Base-by-base conservation (phyloP, 441 rosid species). In the Populus hybrid region DNA sequence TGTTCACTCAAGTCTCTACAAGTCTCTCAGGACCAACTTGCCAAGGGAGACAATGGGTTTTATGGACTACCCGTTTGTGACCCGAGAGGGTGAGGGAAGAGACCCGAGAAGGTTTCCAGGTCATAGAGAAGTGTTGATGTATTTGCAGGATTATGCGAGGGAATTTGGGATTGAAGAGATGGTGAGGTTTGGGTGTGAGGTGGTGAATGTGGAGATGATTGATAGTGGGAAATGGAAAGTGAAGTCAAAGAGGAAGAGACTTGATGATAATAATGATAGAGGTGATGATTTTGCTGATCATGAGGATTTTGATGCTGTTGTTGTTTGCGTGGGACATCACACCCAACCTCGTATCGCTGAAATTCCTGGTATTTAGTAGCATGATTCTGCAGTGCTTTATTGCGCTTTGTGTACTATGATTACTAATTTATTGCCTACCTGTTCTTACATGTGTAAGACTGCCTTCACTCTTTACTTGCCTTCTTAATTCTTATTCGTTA, bases 251-350 rank as follows among this genome's bases (percentile, higher is more conserved):
- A 82, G 26, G 38, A 78, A 82, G 81, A 73, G 61, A 21, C 23
- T 4, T 8, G n/a, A 0, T 8, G n/a, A 0, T 2, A 57, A 64
- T 69, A 57, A 5, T 26, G 40, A 1, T 26, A 19, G 57, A 9
- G 14, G 5, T 73, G 75, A 67, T 14, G 70, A 75, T 30, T 67
- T 67, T 50, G 12, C 21, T 11, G 88, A 87, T n/a, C 36, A 38
- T 38, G 97, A 92, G 82, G 76, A 83, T 59, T 94, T 79, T 12
- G 97, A 93, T 84, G 97, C 98, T 76, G 95, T 91, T 63, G 95
- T 94, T 53, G 89, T 91, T n/a, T 94, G 98, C 35, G 86, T 78
- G 64, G 95, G 98, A 10, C 94, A 91, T 81, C 86, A 75, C 70
- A 85, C 90, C 6, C 85, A 94, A 21, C 92, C 95, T 78, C 89